Percentiles rank a stretch among this genome's conserved stretches.
Conservation (phyloP, 2,329 filamentous ascomycete genomes). For the Trichoderma koningiopsis region DNA sequence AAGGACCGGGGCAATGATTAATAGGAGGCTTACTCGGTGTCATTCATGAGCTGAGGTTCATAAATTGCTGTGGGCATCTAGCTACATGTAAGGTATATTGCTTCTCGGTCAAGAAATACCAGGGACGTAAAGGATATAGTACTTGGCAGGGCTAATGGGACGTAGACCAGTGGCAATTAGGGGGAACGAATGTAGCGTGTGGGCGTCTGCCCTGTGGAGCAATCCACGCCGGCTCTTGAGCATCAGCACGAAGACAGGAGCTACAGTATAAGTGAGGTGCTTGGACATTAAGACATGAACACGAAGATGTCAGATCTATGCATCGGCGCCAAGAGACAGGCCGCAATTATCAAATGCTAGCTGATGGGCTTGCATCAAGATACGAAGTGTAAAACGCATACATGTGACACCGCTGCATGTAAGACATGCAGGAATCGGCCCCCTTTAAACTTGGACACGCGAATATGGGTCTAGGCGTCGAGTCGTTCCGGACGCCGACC, state of each 20-base stretch:
- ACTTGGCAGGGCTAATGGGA: neutral
- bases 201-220: neutral
- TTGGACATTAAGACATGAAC: too few species aligned
- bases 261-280: neutral
- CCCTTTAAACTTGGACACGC: neutral
- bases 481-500: constrained; percentile 5
- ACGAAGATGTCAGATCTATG: neutral
- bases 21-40: constrained; percentile 18
- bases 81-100: neutral
- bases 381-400: neutral
- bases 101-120: neutral
- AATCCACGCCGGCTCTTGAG: neutral
- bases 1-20: neutral
- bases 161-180: neutral
- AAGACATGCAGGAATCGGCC: neutral
- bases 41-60: neutral
- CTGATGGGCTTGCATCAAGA: neutral
- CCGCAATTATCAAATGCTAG: neutral
- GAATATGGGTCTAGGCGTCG: neutral
- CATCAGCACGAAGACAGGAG: neutral
- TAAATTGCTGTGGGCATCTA: constrained; percentile 5
- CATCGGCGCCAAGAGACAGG: neutral
- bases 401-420: neutral
- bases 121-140: neutral
- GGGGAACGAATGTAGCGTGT: neutral